These are phyloP conservation scores for Endotrypanum monterogeii DNA, from an alignment of 208 protist genomes.

Conservation along the genomic window DNA sequence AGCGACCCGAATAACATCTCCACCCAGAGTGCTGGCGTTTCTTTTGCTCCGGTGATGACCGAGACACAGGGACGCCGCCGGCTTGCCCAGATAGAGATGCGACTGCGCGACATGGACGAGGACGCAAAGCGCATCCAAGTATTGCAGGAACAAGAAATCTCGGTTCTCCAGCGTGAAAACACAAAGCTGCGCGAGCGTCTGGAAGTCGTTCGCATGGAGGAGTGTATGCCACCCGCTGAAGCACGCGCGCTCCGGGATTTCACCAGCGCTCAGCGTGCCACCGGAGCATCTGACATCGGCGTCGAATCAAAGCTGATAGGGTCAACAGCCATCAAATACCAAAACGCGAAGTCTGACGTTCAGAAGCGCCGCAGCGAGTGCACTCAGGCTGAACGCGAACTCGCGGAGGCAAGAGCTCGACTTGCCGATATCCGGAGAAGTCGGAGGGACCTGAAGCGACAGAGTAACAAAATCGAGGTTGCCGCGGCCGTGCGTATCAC, in stretches of 20 bases:
- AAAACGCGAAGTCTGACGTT: slow-evolving; percentile 37
- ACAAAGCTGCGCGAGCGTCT: slow-evolving; percentile 41
- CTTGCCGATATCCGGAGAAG: slow-evolving; percentile 32
- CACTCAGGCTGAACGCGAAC: slow-evolving; percentile 41
- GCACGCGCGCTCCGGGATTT: slow-evolving; percentile 6
- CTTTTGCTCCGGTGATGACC: background rate
- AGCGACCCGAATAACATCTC: slow-evolving; percentile 9
- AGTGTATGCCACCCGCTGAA: slow-evolving; percentile 56
- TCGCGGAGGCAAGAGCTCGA: slow-evolving; percentile 32
- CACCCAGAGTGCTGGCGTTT: background rate
- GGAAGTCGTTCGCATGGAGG: slow-evolving; percentile 72
- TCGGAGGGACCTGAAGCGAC: slow-evolving; percentile 15
- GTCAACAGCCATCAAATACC: slow-evolving; percentile 60
- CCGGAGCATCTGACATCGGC: background rate
- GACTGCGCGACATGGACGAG: slow-evolving; percentile 76
- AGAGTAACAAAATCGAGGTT: background rate
- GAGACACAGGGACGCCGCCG: slow-evolving; percentile 60
- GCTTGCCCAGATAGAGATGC: slow-evolving; percentile 62
- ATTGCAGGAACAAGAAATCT: slow-evolving; percentile 75
- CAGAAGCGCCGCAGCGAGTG: slow-evolving; percentile 50
- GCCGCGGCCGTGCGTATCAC: slow-evolving; percentile 19
- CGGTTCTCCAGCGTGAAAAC: slow-evolving; percentile 58
- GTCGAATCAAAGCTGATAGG: slow-evolving; percentile 54
- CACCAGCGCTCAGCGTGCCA: background rate
- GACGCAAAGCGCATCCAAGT: slow-evolving; percentile 52